Base-by-base conservation (phyloP, 1,284 basidiomycete species). In the Exobasidium cylindrosporum region DNA sequence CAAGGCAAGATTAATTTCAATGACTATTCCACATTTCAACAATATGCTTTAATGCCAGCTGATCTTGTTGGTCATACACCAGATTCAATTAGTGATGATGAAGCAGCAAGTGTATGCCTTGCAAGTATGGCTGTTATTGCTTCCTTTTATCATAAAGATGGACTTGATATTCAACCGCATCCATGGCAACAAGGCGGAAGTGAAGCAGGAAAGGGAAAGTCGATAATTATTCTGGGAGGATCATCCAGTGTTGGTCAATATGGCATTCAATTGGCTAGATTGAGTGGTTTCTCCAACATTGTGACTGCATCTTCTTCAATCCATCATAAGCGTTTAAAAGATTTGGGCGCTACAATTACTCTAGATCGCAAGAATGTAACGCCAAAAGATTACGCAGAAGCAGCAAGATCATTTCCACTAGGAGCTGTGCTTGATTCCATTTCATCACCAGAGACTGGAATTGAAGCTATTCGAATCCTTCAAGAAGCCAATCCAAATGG, bases 181-280 rank as follows among this genome's bases (percentile, higher is more conserved):
- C 73, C 73, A 1, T 75, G 73, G 73, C 66, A 73, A 43, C 50
- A 63, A 47, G 54, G 60, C 23, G 69, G 72, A 30, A 54, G 60
- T 45, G 29, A 43, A 17, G 65, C 56, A 0, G 69, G 67, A 14
- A 65, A 68, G 31, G 69, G 67, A 5, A 67, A 70, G 50, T 68
- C 73, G 0, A 58, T 69, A 24, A 54, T 75, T 21, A 64, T 75
- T 32, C 59, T 75, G 7, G 73, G 73, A 31, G 73, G 73, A 28
- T 65, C 64, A 23, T 62, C 60, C 2, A 61, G 57, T 1, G 69
- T 75, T 5, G 73, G 73, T 1, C 72, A 73, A 32, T 74, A 75
- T 64, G 69, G 60, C 0, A 72, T 75, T 47, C 73, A 73, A 43
- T 58, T 75, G n/a, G 67, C 69, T 7, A 57, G 64, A 24, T 62